Conservation (phyloP, 495 filamentous ascomycete genomes). For the Tuber brumale region DNA sequence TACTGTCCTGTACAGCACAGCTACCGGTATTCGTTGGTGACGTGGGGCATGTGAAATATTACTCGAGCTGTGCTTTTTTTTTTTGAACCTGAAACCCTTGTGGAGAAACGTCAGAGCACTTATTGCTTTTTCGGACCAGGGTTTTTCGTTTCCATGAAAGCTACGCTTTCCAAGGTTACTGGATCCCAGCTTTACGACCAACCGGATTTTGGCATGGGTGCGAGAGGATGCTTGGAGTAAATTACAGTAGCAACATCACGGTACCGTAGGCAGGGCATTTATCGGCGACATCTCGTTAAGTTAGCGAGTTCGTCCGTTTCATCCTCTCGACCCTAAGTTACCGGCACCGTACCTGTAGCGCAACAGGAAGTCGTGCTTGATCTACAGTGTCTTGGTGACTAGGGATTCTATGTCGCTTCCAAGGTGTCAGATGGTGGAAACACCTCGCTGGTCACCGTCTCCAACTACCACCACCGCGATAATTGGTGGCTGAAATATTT, state of each 20-base stretch:
- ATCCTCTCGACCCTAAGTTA: background rate
- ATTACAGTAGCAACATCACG: background rate
- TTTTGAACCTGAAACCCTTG: background rate
- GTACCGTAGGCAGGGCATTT: background rate
- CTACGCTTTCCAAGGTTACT: background rate
- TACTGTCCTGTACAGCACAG: background rate
- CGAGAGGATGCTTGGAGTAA: too few species aligned
- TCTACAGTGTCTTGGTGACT: background rate
- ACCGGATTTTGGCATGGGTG: background rate
- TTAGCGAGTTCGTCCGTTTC: background rate
- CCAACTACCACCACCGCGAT: background rate
- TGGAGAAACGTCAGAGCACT: slow-evolving; percentile 4
- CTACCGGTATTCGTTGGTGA: background rate
- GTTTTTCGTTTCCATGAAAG: background rate
- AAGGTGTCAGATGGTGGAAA: background rate
- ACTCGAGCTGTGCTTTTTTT: background rate
- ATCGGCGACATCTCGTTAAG: background rate
- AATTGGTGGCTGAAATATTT: background rate
- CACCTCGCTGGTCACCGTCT: background rate
- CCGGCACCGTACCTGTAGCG: background rate
- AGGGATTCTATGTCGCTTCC: background rate
- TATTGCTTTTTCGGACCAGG: background rate
- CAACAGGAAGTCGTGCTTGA: background rate
- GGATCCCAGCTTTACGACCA: background rate
- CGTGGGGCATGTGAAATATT: background rate